A percentile compares a stretch with the other conserved stretches of the same genome.
Evolutionary conservation across 73 alveolate genomes (phyloP).

Genomic region (Paramecium sexaurelia): DNA sequence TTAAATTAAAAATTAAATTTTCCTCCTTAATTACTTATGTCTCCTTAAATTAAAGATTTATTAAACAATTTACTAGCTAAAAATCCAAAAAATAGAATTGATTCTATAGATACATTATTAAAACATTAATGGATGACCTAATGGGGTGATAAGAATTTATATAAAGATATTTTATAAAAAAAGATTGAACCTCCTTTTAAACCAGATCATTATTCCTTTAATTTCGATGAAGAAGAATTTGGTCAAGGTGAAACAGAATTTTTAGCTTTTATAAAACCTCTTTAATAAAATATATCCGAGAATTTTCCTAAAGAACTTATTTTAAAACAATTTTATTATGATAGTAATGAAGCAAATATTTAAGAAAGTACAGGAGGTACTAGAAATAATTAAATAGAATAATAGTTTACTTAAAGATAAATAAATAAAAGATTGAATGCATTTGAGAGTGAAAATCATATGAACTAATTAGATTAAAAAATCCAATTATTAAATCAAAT

Average conservation of each 20-base stretch:
- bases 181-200: slow-evolving; percentile 64
- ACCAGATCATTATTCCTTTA: slow-evolving; percentile 58
- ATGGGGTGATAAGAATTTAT: slow-evolving; percentile 59
- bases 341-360: slow-evolving; percentile 17
- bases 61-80: slow-evolving; percentile 78
- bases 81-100: slow-evolving; percentile 88
- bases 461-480: not conserved
- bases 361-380: slow-evolving; percentile 52
- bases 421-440: slow-evolving; percentile 46
- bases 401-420: not conserved
- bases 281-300: slow-evolving; percentile 15
- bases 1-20: slow-evolving; percentile 59
- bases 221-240: slow-evolving; percentile 65
- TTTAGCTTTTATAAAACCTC: not conserved
- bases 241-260: slow-evolving; percentile 55
- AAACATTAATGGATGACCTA: slow-evolving; percentile 49
- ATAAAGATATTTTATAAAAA: slow-evolving; percentile 48
- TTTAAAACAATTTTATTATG: not conserved
- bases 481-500: not conserved
- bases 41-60: slow-evolving; percentile 70
- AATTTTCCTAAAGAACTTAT: slow-evolving; percentile 39
- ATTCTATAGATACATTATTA: slow-evolving; percentile 62
- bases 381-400: not conserved
- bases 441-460: slow-evolving; percentile 14
- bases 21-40: slow-evolving; percentile 58